These are phyloP conservation scores for Elsinoe arachidis DNA, from an alignment of 2,329 filamentous ascomycete genomes.

Conservation along the genomic window DNA sequence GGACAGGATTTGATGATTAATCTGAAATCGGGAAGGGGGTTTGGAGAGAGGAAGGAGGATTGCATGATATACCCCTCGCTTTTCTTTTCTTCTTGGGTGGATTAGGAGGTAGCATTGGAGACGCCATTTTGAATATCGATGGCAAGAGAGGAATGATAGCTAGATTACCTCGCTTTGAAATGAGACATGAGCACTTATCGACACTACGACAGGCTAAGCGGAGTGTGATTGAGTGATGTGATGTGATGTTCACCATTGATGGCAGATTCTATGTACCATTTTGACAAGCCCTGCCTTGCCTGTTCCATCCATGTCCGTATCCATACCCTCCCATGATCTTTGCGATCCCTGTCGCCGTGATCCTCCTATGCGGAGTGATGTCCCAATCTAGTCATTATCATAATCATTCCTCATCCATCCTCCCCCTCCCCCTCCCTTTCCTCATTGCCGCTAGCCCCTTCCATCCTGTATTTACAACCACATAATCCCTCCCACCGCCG, in stretches of 20 bases:
- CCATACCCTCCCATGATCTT: too few relatives aligned
- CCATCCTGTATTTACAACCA: background rate
- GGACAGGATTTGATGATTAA: background rate
- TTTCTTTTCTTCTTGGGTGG: background rate
- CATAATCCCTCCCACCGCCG: background rate
- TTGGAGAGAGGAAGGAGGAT: background rate
- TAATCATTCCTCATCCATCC: background rate
- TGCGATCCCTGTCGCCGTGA: too few relatives aligned
- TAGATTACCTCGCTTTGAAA: background rate
- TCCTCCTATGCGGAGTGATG: too few relatives aligned
- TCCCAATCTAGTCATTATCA: slow-evolving; percentile 1
- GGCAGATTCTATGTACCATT: background rate
- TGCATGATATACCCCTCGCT: slow-evolving; percentile 3
- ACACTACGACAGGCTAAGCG: too few relatives aligned
- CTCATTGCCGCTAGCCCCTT: too few relatives aligned
- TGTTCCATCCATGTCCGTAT: too few relatives aligned
- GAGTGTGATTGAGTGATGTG: background rate
- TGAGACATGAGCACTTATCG: too few relatives aligned
- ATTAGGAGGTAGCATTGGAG: background rate
- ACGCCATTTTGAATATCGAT: too few relatives aligned
- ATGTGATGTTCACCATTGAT: background rate
- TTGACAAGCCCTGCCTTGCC: too few relatives aligned
- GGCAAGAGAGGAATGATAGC: background rate
- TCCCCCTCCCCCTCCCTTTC: background rate
- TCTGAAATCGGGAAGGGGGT: background rate